phyloP scores from a whole-genome alignment of 495 filamentous ascomycete species.

The Xylaria acuta region DNA sequence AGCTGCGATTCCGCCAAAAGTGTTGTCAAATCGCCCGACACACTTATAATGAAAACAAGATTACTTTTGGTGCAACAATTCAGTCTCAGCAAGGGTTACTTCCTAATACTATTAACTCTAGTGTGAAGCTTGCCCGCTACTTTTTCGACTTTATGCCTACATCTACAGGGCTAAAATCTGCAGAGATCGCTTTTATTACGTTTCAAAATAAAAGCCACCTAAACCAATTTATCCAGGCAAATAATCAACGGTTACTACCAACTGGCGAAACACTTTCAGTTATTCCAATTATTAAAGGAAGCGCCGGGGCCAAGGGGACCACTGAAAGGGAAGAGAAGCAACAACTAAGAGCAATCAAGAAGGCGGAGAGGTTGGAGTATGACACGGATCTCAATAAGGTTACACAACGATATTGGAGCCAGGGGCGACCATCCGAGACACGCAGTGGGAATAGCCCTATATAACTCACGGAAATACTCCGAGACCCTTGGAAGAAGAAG shows the following conservation, averaged over 20 bases:
- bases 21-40: slow-evolving; percentile 10
- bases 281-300: not conserved
- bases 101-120: slow-evolving; percentile 13
- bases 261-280: slow-evolving; percentile 9
- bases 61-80: slow-evolving; percentile 14
- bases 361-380: slow-evolving; percentile 2
- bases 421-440: not conserved
- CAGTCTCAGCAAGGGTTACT: not conserved
- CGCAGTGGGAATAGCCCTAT: too few relatives aligned
- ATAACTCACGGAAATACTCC: not conserved
- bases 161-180: slow-evolving; percentile 8
- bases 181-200: slow-evolving; percentile 4
- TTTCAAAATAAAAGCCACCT: slow-evolving; percentile 1
- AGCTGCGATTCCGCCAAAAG: slow-evolving; percentile 12
- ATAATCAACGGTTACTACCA: slow-evolving; percentile 10
- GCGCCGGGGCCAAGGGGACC: not conserved
- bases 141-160: slow-evolving; percentile 18
- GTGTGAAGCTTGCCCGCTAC: slow-evolving; percentile 12
- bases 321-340: slow-evolving; percentile 12
- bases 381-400: not conserved
- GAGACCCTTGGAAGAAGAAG: too few relatives aligned
- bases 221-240: slow-evolving; percentile 1
- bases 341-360: slow-evolving; percentile 11
- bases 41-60: slow-evolving; percentile 1
- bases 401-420: not conserved